Evolutionary conservation across 148 eudicot genomes (phyloP).

Genomic region (Dianthus caryophyllus): DNA sequence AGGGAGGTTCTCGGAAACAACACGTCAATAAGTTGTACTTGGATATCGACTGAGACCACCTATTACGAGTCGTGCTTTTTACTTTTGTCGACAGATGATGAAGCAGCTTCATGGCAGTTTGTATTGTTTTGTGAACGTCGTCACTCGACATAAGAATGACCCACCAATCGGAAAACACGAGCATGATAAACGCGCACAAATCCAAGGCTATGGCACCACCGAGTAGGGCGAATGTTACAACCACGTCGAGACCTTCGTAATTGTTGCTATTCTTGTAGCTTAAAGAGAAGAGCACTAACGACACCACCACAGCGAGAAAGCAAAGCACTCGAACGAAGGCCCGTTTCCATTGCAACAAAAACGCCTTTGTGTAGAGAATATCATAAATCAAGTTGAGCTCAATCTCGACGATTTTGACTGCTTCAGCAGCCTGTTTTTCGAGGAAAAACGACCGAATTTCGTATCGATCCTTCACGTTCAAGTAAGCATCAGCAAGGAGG

Average conservation of each 20-base stretch:
- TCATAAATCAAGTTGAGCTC: constrained; percentile 38
- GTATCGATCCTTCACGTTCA: constrained; percentile 26
- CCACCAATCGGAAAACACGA: constrained; percentile 27
- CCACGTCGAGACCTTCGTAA: constrained; percentile 13
- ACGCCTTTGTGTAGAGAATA: constrained; percentile 29
- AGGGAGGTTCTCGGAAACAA: constrained; percentile 6
- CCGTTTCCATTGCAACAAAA: constrained; percentile 7
- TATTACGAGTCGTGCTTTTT: not conserved
- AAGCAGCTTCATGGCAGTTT: not conserved
- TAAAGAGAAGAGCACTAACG: constrained; percentile 19
- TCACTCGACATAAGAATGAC: not conserved
- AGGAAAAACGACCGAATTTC: constrained; percentile 31
- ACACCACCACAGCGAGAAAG: not conserved
- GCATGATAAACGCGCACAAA: constrained; percentile 3
- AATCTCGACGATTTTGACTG: constrained; percentile 25
- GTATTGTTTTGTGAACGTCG: not conserved
- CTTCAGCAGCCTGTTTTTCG: constrained; percentile 1
- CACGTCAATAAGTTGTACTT: constrained; percentile 20
- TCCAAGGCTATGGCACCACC: constrained; percentile 30
- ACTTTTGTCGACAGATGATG: not conserved
- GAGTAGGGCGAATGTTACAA: constrained; percentile 29
- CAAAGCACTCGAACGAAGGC: not conserved
- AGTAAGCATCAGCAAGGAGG: constrained; percentile 28
- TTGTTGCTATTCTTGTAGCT: constrained; percentile 13
- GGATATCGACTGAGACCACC: constrained; percentile 23